Conservation (phyloP, 257 asterid species). For the Osmanthus fragrans region DNA sequence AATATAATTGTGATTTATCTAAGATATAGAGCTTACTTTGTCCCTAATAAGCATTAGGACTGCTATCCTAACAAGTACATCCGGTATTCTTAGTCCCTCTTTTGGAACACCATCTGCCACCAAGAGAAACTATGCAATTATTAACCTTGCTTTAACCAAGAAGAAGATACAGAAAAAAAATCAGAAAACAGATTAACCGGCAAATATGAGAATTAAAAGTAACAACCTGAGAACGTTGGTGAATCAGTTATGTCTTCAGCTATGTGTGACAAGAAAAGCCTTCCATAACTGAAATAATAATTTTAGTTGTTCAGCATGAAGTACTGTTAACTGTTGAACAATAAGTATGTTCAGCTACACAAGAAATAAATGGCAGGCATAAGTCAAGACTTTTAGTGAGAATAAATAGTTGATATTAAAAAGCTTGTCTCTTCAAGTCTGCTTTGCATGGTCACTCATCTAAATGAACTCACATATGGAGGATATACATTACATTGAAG, state of each 20-base stretch:
- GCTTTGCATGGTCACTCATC: neutral
- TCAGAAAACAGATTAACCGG: conserved; percentile 18
- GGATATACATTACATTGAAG: neutral
- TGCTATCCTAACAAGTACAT: conserved; percentile 86
- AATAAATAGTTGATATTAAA: neutral
- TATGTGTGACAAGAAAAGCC: conserved; percentile 72
- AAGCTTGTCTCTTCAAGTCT: neutral
- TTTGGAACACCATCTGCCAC: conserved; percentile 96
- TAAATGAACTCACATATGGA: neutral
- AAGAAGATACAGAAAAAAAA: conserved; percentile 17
- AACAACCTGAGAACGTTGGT: conserved; percentile 79
- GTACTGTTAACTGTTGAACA: neutral
- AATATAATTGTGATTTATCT: neutral
- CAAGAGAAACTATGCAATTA: conserved; percentile 19
- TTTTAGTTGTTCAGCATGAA: conserved; percentile 15
- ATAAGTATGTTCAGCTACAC: conserved; percentile 15
- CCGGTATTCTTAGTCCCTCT: conserved; percentile 87
- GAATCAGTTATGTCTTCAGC: conserved; percentile 67
- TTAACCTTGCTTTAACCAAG: conserved; percentile 24
- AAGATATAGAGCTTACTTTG: conserved; percentile 54
- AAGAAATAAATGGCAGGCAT: conserved; percentile 9
- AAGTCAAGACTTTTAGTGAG: neutral
- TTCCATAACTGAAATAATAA: conserved; percentile 63
- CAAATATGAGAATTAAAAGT: conserved; percentile 12
- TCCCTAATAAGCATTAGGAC: conserved; percentile 66